Percentiles rank a stretch among this genome's conserved stretches.
These are phyloP conservation scores for Chrysanthemum lavandulifolium DNA, from an alignment of 129 eudicot genomes.

Conservation along the genomic window DNA sequence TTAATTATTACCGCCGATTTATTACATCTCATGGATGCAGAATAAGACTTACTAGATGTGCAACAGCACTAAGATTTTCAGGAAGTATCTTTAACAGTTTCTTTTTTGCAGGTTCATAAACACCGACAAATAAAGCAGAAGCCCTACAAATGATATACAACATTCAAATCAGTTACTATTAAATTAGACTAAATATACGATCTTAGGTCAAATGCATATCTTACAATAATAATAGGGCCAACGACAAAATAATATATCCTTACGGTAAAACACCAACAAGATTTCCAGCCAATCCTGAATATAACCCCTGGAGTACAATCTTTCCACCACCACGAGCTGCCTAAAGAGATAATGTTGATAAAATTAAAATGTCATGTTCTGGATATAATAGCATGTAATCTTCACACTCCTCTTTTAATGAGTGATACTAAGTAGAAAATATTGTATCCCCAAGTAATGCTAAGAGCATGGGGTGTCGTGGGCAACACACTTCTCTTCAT, in stretches of 20 bases:
- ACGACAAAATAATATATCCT: slow-evolving; percentile 22
- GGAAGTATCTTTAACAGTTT: slow-evolving; percentile 74
- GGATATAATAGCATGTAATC: not conserved
- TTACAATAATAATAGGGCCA: not conserved
- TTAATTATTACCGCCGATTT: not conserved
- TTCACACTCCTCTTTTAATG: not conserved
- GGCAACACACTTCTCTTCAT: too few relatives aligned
- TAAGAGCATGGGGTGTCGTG: too few relatives aligned
- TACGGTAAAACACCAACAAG: slow-evolving; percentile 98
- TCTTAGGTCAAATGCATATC: not conserved
- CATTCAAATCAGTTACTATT: not conserved
- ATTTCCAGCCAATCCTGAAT: slow-evolving; percentile 96
- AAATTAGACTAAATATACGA: not conserved
- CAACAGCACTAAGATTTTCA: slow-evolving; percentile 85
- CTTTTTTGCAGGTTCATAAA: slow-evolving; percentile 93
- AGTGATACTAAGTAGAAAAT: not conserved
- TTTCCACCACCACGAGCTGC: slow-evolving; percentile 94
- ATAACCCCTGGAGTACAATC: slow-evolving; percentile 80
- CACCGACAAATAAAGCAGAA: slow-evolving; percentile 89
- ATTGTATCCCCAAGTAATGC: too few relatives aligned
- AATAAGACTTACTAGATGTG: slow-evolving; percentile 70
- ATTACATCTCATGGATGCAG: slow-evolving; percentile 11
- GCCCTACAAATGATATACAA: slow-evolving; percentile 51
- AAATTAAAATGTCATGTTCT: not conserved
- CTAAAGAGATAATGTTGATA: slow-evolving; percentile 39